Base-by-base conservation (phyloP, 2,329 filamentous ascomycete genomes). In the Neofusicoccum parvum region DNA sequence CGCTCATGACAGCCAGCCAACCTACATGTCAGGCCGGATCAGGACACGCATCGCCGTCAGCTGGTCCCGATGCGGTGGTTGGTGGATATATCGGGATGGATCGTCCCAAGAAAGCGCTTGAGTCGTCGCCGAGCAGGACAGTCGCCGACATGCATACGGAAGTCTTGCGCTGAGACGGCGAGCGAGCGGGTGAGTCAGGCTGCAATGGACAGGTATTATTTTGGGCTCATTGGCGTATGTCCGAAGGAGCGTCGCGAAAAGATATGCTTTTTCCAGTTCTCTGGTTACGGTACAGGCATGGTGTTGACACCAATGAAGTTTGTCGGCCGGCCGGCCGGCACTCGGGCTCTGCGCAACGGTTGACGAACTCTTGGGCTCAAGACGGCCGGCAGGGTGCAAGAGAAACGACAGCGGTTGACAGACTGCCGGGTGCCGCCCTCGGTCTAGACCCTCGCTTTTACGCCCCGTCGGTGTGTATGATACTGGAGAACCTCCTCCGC, bases 401-500 rank as follows among this genome's bases (percentile, higher is more conserved):
- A 37, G 58, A 51, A 51, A 43, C 59, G 36, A n/a, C 59, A 62
- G 20, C 59, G 46, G 46, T 39, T 51, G 34, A 62, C 59, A 43
- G 17, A 6, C 27, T 17, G n/a, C 32, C 15, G 56, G 56, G 20
- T 34, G 36, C 11, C 54, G 14, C 41, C 39, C n/a, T 23, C 41
- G 43, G n/a, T 60, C 56, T 60, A 60, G 56, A 60, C 23, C n/a
- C 41, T 3, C 32, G 17, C n/a, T 37, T 15, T 37, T 12, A 51
- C 46, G 23, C 27, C 39, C 48, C 49, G 27, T 64, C 62, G 3
- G 46, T 43, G 11, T 43, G 49, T 3, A 54, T 54, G 49, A 64
- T 64, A 39, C 62, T 64, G 17, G 62, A 64, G 39, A 64, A 64
- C 37, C 62, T 39, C 62, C 62, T 41, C 32, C 48, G 48, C 48